Percentiles rank a stretch among this genome's conserved stretches.
Evolutionary conservation across 495 filamentous ascomycete genomes (phyloP).

Genomic region (Platismatia glauca): DNA sequence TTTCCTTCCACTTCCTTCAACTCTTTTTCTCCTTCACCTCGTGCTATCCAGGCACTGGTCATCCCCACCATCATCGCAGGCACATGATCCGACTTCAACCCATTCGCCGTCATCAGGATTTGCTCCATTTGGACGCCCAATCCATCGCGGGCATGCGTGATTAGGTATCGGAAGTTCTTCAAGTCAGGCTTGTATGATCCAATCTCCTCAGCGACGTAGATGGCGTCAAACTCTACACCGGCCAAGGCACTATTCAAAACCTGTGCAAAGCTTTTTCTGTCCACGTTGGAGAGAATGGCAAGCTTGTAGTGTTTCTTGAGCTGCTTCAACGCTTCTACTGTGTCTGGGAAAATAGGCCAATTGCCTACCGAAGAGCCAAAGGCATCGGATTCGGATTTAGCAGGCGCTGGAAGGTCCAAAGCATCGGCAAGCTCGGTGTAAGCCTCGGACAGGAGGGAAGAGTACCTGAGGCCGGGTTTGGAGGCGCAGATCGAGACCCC

Average conservation of each 20-base stretch:
- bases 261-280: slow-evolving; percentile 49
- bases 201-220: slow-evolving; percentile 67
- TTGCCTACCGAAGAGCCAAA: slow-evolving; percentile 48
- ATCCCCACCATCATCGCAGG: slow-evolving; percentile 56
- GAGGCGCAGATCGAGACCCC: slow-evolving; percentile 38
- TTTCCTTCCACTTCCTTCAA: slow-evolving; percentile 32
- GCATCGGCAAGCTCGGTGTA: slow-evolving; percentile 39
- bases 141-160: slow-evolving; percentile 42
- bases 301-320: slow-evolving; percentile 57
- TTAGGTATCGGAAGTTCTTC: slow-evolving; percentile 59
- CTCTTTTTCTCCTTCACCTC: slow-evolving; percentile 38
- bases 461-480: slow-evolving; percentile 49
- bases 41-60: slow-evolving; percentile 60
- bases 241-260: slow-evolving; percentile 44
- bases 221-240: slow-evolving; percentile 49
- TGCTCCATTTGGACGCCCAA: slow-evolving; percentile 47
- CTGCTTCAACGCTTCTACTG: slow-evolving; percentile 46
- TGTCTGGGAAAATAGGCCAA: slow-evolving; percentile 61
- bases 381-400: slow-evolving; percentile 27
- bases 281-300: slow-evolving; percentile 64
- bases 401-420: slow-evolving; percentile 32
- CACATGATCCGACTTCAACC: slow-evolving; percentile 61
- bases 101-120: slow-evolving; percentile 62
- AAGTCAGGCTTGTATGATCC: slow-evolving; percentile 66
- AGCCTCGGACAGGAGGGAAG: slow-evolving; percentile 43